Conservation (phyloP, 257 asterid species). For the Solanum sejunctum region DNA sequence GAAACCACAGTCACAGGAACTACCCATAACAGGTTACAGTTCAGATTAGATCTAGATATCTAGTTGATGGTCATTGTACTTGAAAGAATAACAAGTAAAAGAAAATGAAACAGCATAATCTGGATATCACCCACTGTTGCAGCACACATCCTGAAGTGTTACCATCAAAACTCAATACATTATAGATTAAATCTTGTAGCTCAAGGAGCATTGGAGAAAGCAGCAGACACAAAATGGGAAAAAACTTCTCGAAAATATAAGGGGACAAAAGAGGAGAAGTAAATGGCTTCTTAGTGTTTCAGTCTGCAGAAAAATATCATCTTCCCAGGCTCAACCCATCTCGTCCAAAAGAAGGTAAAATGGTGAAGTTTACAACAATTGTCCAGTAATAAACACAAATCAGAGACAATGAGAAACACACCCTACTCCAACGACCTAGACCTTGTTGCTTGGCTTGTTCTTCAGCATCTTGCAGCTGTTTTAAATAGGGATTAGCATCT, state of each 20-base stretch:
- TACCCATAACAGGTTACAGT: background rate
- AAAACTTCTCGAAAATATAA: too few relatives aligned
- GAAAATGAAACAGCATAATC: background rate
- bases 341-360: background rate
- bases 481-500: conserved; percentile 75
- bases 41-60: background rate
- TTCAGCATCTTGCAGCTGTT: conserved; percentile 61
- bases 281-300: background rate
- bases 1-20: background rate
- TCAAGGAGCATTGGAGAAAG: background rate
- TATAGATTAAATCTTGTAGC: background rate
- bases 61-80: background rate
- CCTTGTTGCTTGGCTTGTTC: conserved; percentile 90
- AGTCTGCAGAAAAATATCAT: background rate
- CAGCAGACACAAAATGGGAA: background rate
- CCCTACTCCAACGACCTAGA: conserved; percentile 93
- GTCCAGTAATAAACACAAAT: background rate
- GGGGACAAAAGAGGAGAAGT: background rate
- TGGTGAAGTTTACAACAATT: background rate
- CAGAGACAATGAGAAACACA: conserved; percentile 9
- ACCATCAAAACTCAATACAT: background rate
- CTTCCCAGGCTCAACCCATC: background rate
- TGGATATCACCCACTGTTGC: background rate
- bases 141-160: background rate
- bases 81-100: background rate